phyloP scores from a whole-genome alignment of 257 asterid species.

The Petunia secreta region DNA sequence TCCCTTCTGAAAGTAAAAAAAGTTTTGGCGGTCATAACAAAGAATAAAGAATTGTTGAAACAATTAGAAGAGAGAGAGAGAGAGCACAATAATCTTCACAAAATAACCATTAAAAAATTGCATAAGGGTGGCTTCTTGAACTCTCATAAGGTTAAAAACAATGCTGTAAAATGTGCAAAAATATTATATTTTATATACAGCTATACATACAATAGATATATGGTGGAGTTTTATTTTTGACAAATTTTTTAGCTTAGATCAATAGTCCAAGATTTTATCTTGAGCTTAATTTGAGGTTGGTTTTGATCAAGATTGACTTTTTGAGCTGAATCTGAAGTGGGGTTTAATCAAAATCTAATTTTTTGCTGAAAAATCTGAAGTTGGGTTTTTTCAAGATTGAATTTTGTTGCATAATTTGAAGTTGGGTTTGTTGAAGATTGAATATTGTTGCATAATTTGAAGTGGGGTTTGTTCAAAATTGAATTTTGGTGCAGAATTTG shows the following conservation, averaged over 20 bases:
- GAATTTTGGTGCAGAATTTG: no score
- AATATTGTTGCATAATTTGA: neutral
- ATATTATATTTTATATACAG: neutral
- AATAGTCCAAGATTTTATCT: neutral
- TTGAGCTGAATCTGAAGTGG: neutral
- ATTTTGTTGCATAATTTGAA: neutral
- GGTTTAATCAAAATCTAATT: no score
- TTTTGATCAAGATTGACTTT: neutral
- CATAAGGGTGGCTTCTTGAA: neutral
- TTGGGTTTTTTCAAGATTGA: no score
- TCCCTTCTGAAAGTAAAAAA: no score
- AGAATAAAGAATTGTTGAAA: no score
- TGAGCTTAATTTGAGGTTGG: constrained; percentile 10
- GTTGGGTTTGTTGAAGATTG: neutral
- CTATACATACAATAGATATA: neutral
- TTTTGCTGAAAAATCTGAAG: no score
- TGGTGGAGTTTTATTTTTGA: neutral
- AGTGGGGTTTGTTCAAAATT: neutral
- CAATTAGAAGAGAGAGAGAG: no score
- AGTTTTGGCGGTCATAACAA: no score
- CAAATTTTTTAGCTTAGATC: neutral
- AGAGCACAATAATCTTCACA: neutral
- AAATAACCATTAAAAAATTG: neutral
- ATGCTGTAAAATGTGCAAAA: neutral
- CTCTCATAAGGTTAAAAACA: no score